Evolutionary conservation across 345 rosid species (phyloP), one percentile per base, ranked within the genome.

Genomic region (Gynandropsis gynandra): DNA sequence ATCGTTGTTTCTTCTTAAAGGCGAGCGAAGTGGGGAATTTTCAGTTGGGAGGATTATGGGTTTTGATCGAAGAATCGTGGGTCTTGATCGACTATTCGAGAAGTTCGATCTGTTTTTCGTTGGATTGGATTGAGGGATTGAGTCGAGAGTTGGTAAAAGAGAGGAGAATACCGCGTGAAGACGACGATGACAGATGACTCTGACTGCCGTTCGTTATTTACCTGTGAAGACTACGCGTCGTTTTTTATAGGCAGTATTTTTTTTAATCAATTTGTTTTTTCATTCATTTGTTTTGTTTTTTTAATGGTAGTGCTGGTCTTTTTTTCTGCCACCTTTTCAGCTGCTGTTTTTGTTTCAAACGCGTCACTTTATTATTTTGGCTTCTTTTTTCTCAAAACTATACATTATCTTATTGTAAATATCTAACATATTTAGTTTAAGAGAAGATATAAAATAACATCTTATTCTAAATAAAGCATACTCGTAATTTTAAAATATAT

Each of bases 151-250:
- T 52, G 64, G 65, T 57, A 45, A 47, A 58, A 34, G 42, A 45
- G 42, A 38, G 33, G 58, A 76, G 50, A n/a, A n/a, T n/a, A 71
- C 79, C 83, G 87, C 83, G 87, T 80, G 65, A 66, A 14, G 76
- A 19, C 32, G 70, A 71, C 53, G 75, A 63, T 19, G 61, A 55
- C 16, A 42, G 19, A 50, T 11, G 47, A 53, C 51, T 40, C 4
- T 27, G 61, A 56, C 47, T 27, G 61, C 61, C 47, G 65, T 66
- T 66, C 35, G 10, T 59, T 41, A 40, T 48, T 27, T 8, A 35
- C 29, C 27, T 27, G 27, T 17, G 65, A 53, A 58, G 72, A 63
- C 74, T 67, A 74, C 84, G 82, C 77, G 84, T 74, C 68, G 36
- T 61, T 60, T 57, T n/a, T 49, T 16, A 32, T 14, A 5, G 5